Conservation (phyloP, 2,329 filamentous ascomycete species). For the Xylaria sp. region DNA sequence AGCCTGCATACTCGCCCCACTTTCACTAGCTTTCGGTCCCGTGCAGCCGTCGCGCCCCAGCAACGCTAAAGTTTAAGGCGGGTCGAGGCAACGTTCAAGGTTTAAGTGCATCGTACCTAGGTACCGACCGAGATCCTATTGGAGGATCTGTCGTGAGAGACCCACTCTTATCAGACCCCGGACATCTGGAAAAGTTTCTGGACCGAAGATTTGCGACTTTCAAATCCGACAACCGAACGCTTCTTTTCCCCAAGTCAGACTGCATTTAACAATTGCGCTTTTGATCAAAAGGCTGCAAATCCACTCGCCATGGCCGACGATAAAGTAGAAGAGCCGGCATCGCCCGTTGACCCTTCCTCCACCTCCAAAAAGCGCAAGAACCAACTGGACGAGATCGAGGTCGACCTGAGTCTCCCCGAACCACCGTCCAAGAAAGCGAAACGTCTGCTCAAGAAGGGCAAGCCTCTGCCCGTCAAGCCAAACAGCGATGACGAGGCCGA, state of each 20-base stretch:
- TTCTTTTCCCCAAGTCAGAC: not conserved
- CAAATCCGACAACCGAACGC: not conserved
- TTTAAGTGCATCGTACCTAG: too few relatives aligned
- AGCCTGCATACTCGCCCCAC: too few relatives aligned
- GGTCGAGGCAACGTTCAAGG: too few relatives aligned
- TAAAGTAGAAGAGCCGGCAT: slow-evolving; percentile 14
- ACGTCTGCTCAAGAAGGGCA: slow-evolving; percentile 82
- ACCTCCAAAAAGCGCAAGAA: slow-evolving; percentile 67
- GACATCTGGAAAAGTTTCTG: not conserved
- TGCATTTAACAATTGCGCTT: not conserved
- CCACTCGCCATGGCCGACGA: slow-evolving; percentile 16
- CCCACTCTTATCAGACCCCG: not conserved
- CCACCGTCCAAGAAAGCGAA: slow-evolving; percentile 92
- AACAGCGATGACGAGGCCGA: slow-evolving; percentile 39
- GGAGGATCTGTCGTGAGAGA: not conserved
- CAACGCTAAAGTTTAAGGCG: too few relatives aligned
- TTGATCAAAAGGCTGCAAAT: not conserved
- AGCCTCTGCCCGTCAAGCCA: slow-evolving; percentile 46
- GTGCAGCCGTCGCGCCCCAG: too few relatives aligned
- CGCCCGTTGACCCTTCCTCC: slow-evolving; percentile 12
- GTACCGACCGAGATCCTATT: too few relatives aligned
- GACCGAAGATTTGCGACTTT: not conserved
- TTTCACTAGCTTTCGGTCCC: too few relatives aligned
- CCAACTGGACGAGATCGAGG: slow-evolving; percentile 69
- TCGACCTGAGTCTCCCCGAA: slow-evolving; percentile 84